Evolutionary conservation across 2,329 filamentous ascomycete genomes (phyloP), one percentile per base, ranked within the genome.

Genomic region (Coleophoma crateriformis): DNA sequence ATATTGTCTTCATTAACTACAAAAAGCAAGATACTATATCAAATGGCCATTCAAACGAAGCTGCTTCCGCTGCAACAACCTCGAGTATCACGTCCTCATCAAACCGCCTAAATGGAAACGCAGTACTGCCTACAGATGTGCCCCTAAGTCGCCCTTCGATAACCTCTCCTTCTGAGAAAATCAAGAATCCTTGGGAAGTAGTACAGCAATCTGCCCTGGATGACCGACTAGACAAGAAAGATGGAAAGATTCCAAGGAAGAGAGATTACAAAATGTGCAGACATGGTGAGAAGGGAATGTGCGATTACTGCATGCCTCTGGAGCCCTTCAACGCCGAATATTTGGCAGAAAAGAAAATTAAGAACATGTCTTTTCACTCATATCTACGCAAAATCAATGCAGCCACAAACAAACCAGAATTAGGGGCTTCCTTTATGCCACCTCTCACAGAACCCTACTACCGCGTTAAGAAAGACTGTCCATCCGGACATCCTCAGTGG

Each of bases 281-380:
- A 54, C 94, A 99, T 67, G 92, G 92, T 1, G 85, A 87, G 46
- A 97, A 96, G 71, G 94, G 94, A 67, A 99, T 99, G 94, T 99
- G 94, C 69, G 94, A 99, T 71, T 95, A 96, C 71, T 99, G 94
- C 72, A 95, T 95, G 82, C 95, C 95, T 0, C 72, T 97, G 46
- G 94, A 99, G 64, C 94, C 94, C 1, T 99, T 95, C 69, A 85
- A 95, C 63, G 69, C 86, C n/a, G 84, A 84, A 49, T 96, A 96
- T 61, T 78, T 99, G 15, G 81, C 82, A 32, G 92, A 99, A 61
- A 95, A 92, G 76, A 96, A 96, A 77, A 96, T 99, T 78, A 99
- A 99, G 69, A 95, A 99, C 68, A 77, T 94, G 27, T 97, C 94
- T 0, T 96, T 97, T 71, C 94, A 99, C 69, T 88, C 91, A 4